Conservation (phyloP, 139 green algal species). For the Dunaliella primolecta region DNA sequence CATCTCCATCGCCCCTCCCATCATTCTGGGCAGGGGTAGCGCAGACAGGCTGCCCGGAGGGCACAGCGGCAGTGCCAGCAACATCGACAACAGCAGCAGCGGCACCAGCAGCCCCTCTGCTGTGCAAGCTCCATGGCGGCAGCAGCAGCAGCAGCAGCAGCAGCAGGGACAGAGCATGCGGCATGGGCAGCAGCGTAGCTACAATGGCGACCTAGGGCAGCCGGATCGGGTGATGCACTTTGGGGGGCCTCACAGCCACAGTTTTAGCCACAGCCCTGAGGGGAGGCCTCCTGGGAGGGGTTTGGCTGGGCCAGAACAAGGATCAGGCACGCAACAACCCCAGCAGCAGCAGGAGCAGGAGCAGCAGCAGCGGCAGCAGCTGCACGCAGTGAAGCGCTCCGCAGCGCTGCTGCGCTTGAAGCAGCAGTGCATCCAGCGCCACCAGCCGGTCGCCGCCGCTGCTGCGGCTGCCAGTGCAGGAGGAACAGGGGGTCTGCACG, state of each 20-base stretch:
- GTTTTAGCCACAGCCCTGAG: neutral
- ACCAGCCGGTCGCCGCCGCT: neutral
- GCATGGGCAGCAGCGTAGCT: neutral
- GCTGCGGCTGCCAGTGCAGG: neutral
- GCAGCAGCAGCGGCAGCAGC: neutral
- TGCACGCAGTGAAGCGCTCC: neutral
- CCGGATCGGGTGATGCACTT: neutral
- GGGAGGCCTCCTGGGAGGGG: neutral
- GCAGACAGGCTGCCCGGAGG: neutral
- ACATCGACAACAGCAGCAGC: slow-evolving; percentile 14
- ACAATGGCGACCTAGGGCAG: neutral
- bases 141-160: slow-evolving; percentile 12
- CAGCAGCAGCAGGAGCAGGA: neutral
- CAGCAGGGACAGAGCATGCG: slow-evolving; percentile 11
- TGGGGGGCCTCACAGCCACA: neutral
- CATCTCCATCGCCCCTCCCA: neutral
- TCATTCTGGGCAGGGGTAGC: neutral
- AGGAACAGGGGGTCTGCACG: too few relatives aligned
- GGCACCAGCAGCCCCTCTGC: slow-evolving; percentile 12
- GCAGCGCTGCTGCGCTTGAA: slow-evolving; percentile 30
- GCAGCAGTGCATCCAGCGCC: slow-evolving; percentile 24
- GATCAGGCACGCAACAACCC: too few relatives aligned
- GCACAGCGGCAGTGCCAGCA: neutral
- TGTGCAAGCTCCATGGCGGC: too few relatives aligned
- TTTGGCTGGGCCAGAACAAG: too few relatives aligned